Conservation (phyloP, 441 rosid genomes). For the Kokia cookei region DNA sequence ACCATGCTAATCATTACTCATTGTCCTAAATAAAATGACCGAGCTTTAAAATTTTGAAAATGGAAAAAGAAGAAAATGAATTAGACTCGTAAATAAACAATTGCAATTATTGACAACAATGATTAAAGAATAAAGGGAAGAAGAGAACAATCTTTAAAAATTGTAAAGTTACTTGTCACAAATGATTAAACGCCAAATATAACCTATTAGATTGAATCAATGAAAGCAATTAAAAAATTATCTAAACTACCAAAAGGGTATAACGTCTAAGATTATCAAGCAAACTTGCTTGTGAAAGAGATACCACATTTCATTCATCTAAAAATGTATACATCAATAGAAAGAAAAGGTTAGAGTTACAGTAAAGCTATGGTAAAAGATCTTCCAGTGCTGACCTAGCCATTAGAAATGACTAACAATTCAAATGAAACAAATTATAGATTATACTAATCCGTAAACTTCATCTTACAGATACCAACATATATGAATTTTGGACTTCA, state of each 20-base stretch:
- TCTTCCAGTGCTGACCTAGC: neutral
- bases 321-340: neutral
- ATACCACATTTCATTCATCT: neutral
- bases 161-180: neutral
- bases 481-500: neutral
- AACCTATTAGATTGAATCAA: neutral
- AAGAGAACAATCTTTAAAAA: neutral
- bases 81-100: neutral
- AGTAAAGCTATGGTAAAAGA: neutral
- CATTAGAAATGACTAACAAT: neutral
- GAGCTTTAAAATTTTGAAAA: neutral
- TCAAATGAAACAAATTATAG: neutral
- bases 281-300: neutral
- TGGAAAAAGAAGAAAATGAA: neutral
- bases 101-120: neutral
- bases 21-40: neutral
- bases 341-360: neutral
- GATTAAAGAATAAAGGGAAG: neutral
- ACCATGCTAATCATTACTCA: constrained; percentile 5
- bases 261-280: neutral
- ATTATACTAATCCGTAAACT: neutral
- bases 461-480: neutral
- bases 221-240: neutral
- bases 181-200: neutral
- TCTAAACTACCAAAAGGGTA: neutral